phyloP scores from a whole-genome alignment of 108 stramenopile genomes.

The Pseudonitzschia multiseries region DNA sequence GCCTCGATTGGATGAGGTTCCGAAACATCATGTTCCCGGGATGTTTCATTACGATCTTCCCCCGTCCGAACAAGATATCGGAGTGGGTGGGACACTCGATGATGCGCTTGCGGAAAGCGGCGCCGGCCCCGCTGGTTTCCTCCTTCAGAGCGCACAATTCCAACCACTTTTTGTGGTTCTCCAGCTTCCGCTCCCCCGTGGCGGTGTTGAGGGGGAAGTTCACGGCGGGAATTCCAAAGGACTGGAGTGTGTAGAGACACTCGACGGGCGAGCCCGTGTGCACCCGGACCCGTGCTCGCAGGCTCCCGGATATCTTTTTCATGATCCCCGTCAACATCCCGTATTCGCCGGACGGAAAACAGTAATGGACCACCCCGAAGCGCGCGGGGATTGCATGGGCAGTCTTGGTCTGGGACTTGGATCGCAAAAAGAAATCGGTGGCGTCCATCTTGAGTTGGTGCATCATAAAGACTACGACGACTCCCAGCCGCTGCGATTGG shows the following conservation, averaged over 20 bases:
- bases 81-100: constrained; percentile 13
- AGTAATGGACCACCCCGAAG: background rate
- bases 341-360: background rate
- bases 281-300: background rate
- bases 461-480: constrained; percentile 7
- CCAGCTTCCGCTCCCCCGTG: background rate
- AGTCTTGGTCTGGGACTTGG: background rate
- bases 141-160: background rate
- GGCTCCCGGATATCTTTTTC: background rate
- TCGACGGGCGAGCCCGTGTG: constrained; percentile 25
- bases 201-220: constrained; percentile 15
- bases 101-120: background rate
- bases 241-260: constrained; percentile 15
- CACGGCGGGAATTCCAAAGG: constrained; percentile 25
- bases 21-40: constrained; percentile 30
- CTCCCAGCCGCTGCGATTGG: constrained; percentile 19
- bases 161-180: background rate
- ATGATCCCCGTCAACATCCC: background rate
- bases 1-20: constrained; percentile 7
- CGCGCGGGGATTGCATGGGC: background rate
- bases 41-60: constrained; percentile 17
- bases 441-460: background rate
- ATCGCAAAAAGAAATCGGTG: background rate
- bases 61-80: constrained; percentile 25
- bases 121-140: background rate